A percentile compares a stretch with the other conserved stretches of the same genome.
These are phyloP conservation scores for Fusarium coicis DNA, from an alignment of 2,329 filamentous ascomycete species.

Conservation along the genomic window DNA sequence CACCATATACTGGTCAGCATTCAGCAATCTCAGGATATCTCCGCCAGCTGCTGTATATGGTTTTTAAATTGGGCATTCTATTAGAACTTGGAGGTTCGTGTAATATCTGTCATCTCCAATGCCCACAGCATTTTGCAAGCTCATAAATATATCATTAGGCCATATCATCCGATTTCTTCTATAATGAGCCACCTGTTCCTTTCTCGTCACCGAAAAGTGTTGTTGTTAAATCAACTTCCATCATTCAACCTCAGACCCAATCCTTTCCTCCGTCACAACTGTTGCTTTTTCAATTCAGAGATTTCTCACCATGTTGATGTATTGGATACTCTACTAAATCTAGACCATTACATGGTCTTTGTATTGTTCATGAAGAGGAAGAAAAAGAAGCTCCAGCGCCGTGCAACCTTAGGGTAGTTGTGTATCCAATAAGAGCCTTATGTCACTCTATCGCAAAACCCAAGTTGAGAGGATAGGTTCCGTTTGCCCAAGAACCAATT, in stretches of 20 bases:
- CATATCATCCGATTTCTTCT: not conserved
- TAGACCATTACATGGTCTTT: too few relatives aligned
- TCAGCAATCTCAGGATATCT: not conserved
- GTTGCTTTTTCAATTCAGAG: not conserved
- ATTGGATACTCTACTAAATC: not conserved
- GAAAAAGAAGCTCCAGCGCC: not conserved
- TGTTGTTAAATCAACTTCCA: not conserved
- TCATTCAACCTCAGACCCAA: not conserved
- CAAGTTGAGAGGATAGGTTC: slow-evolving; percentile 4
- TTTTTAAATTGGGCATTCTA: not conserved
- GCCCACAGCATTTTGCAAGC: not conserved
- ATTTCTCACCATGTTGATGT: not conserved
- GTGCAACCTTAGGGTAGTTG: slow-evolving; percentile 7
- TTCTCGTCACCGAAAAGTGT: not conserved
- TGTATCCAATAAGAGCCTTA: not conserved
- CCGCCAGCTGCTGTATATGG: not conserved
- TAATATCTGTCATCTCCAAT: not conserved
- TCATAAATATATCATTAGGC: not conserved
- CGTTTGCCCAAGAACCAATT: slow-evolving; percentile 13
- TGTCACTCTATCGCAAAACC: slow-evolving; percentile 2
- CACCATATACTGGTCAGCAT: too few relatives aligned
- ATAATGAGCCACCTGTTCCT: not conserved
- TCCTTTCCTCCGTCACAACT: not conserved
- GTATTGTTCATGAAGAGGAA: not conserved
- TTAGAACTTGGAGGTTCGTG: not conserved